These are phyloP conservation scores for Penicillium decumbens DNA, from an alignment of 2,329 filamentous ascomycete genomes.

Conservation along the genomic window DNA sequence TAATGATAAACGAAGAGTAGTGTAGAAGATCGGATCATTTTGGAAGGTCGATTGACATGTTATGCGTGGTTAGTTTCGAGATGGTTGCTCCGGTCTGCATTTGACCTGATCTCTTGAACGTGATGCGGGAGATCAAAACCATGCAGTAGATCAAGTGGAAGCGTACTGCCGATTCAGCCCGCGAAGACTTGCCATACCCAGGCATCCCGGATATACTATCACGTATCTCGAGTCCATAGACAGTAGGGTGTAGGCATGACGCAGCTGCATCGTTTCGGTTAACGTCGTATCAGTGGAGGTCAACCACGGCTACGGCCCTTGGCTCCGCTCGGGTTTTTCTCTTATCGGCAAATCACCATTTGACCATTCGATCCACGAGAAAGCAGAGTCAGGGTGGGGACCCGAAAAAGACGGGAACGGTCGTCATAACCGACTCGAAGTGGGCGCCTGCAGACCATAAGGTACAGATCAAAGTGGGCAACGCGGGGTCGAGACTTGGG, in stretches of 20 bases:
- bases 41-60: background rate
- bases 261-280: background rate
- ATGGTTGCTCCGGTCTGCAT: background rate
- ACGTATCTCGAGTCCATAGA: no score
- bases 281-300: background rate
- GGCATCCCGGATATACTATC: background rate
- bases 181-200: background rate
- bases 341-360: conserved; percentile 1
- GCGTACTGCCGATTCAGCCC: background rate
- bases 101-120: no score
- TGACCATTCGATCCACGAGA: background rate
- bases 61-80: background rate
- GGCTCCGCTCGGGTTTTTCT: background rate
- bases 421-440: background rate
- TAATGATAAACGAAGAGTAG: conserved; percentile 5
- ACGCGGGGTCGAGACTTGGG: background rate
- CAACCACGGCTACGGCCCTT: no score
- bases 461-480: background rate
- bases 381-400: background rate
- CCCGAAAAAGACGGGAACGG: background rate
- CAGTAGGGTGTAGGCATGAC: background rate
- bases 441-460: background rate
- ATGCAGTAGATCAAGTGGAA: no score
- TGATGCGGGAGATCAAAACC: no score
- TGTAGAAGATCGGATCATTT: background rate